A percentile compares a stretch with the other conserved stretches of the same genome.
Conservation (phyloP, 768 basidiomycete genomes). For the Tricholoma terreum region DNA sequence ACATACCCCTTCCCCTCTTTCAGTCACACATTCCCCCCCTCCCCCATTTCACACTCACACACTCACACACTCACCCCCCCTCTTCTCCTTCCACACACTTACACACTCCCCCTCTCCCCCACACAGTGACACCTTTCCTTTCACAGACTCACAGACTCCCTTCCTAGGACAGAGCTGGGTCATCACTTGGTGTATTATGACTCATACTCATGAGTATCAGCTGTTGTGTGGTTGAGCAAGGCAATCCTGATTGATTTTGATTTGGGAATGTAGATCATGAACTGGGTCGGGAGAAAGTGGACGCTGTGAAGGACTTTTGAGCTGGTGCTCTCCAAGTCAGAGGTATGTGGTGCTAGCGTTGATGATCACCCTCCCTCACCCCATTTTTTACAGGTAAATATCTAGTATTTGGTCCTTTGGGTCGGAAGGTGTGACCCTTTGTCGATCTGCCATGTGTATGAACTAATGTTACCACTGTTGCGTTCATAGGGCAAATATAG, state of each 20-base stretch:
- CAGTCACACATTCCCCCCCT: no score
- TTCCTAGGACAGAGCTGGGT: no score
- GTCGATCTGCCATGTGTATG: conserved; percentile 1
- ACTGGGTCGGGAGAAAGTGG: conserved; percentile 64
- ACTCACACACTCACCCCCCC: no score
- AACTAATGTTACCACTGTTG: neutral
- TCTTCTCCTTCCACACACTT: no score
- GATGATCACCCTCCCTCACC: neutral
- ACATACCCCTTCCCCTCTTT: no score
- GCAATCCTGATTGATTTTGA: neutral
- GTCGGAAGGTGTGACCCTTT: conserved; percentile 41
- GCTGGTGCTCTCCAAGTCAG: conserved; percentile 76
- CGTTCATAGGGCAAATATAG: conserved; percentile 67
- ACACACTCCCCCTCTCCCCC: no score
- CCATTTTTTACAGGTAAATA: conserved; percentile 45
- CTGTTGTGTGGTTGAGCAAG: neutral
- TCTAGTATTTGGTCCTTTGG: conserved; percentile 60
- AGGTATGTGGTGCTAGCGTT: conserved; percentile 38
- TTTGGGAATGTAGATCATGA: conserved; percentile 66
- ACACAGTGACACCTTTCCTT: no score
- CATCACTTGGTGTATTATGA: conserved; percentile 90
- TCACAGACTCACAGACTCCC: no score
- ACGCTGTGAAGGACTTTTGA: conserved; percentile 74
- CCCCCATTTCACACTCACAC: no score
- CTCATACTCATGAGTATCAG: conserved; percentile 64